Evolutionary conservation across 306 rosid genomes (phyloP).

Genomic region (Vigna nakashimae): DNA sequence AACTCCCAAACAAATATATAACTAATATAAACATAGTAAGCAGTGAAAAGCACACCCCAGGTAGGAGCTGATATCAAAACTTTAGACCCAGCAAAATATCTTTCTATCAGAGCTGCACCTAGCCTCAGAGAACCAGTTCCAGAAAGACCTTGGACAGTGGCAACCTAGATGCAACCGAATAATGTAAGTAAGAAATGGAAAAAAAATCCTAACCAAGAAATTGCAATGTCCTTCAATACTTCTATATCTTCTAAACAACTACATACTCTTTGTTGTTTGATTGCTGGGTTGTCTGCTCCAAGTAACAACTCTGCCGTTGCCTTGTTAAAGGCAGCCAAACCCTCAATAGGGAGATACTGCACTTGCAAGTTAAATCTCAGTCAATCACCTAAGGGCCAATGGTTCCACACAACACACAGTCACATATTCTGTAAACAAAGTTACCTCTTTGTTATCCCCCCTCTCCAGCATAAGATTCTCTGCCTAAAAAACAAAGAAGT

Average conservation of each 20-base stretch:
- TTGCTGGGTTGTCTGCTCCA: constrained; percentile 83
- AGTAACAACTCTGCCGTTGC: constrained; percentile 89
- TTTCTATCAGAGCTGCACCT: constrained; percentile 84
- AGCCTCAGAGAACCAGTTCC: constrained; percentile 98
- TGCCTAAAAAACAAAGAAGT: constrained; percentile 55
- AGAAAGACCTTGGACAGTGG: constrained; percentile 96
- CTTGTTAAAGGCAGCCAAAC: constrained; percentile 96
- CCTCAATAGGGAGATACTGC: constrained; percentile 97
- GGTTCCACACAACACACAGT: constrained; percentile 36
- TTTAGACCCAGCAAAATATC: constrained; percentile 90
- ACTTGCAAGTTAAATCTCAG: constrained; percentile 35
- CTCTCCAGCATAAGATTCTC: constrained; percentile 90
- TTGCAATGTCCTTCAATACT: background rate
- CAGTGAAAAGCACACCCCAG: constrained; percentile 70
- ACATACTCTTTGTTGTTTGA: constrained; percentile 79
- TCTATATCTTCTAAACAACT: background rate
- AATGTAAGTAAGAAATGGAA: constrained; percentile 23
- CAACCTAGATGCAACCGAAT: constrained; percentile 64
- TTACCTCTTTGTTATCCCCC: constrained; percentile 97
- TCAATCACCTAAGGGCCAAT: constrained; percentile 41
- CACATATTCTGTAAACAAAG: constrained; percentile 9
- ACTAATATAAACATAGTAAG: constrained; percentile 36
- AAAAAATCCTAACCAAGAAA: constrained; percentile 4
- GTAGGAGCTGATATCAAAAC: constrained; percentile 95
- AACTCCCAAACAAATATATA: constrained; percentile 38